These are phyloP conservation scores for Trichoderma virens DNA, from an alignment of 495 filamentous ascomycete genomes.

Conservation along the genomic window DNA sequence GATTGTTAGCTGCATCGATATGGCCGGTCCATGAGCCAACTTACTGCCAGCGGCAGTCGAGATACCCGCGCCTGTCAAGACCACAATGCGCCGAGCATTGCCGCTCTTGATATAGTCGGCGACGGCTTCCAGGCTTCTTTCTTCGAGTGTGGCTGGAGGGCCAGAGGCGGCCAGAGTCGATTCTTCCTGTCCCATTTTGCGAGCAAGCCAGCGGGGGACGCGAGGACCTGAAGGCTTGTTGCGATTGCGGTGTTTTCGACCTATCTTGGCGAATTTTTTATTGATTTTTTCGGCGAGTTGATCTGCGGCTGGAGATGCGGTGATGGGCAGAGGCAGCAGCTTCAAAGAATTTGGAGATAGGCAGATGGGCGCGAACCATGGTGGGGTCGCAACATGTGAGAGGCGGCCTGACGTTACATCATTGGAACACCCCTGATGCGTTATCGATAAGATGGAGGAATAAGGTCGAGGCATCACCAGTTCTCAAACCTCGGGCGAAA, in stretches of 20 bases:
- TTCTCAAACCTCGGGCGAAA: neutral
- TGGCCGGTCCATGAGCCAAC: constrained; percentile 13
- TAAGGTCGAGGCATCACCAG: neutral
- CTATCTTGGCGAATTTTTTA: constrained; percentile 5
- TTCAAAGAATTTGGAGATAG: neutral
- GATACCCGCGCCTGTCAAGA: constrained; percentile 52
- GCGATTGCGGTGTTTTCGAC: constrained; percentile 9
- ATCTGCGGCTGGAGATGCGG: neutral
- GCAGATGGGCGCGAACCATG: neutral
- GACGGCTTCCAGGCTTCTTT: neutral
- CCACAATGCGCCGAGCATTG: constrained; percentile 52
- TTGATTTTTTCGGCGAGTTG: neutral
- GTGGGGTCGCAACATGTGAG: neutral
- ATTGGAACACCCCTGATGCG: neutral
- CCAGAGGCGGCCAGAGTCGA: neutral
- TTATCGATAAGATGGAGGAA: neutral
- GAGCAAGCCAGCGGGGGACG: constrained; percentile 9
- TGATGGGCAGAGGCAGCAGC: neutral
- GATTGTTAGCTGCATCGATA: constrained; percentile 13
- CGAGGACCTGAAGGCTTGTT: constrained; percentile 7
- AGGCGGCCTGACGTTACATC: constrained; percentile 2
- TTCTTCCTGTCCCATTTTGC: constrained; percentile 12
- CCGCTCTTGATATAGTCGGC: constrained; percentile 42
- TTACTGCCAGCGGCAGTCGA: constrained; percentile 51
- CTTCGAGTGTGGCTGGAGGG: neutral